Conservation (phyloP, 2,329 filamentous ascomycete genomes). For the Dactylellina cionopaga region DNA sequence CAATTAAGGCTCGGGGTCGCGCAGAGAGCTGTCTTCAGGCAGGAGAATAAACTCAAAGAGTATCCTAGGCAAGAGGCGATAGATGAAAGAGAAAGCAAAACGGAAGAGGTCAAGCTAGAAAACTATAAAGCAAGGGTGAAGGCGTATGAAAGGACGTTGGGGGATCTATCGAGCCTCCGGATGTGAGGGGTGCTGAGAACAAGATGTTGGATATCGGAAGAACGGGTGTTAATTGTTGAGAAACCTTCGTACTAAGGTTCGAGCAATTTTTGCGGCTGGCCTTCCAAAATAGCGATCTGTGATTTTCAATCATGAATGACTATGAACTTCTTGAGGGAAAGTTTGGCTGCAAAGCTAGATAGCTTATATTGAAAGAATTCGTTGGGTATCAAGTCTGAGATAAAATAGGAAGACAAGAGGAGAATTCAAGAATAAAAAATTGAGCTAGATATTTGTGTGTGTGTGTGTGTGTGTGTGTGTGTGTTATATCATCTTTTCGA, state of each 20-base stretch:
- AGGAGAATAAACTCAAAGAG: conserved; percentile 15
- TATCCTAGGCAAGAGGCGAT: neutral
- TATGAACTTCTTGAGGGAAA: neutral
- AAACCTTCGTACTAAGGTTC: neutral
- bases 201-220: neutral
- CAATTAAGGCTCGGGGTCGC: neutral
- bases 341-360: neutral
- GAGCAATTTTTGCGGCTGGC: conserved; percentile 16
- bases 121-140: conserved; percentile 3
- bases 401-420: neutral
- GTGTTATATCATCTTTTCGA: conserved; percentile 25
- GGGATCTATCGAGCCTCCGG: neutral
- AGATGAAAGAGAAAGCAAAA: conserved; percentile 6
- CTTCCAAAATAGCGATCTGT: conserved; percentile 24
- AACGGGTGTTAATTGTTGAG: conserved; percentile 13
- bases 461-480: neutral
- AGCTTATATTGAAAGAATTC: neutral
- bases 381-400: conserved; percentile 16
- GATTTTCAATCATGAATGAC: neutral
- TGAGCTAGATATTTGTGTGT: neutral
- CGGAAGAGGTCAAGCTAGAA: neutral
- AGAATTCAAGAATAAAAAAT: neutral
- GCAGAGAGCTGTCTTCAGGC: conserved; percentile 7
- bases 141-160: neutral
- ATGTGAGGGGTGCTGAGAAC: neutral